Evolutionary conservation across 768 basidiomycete species (phyloP), one percentile per base, ranked within the genome.

Genomic region (Grammothele lineata): DNA sequence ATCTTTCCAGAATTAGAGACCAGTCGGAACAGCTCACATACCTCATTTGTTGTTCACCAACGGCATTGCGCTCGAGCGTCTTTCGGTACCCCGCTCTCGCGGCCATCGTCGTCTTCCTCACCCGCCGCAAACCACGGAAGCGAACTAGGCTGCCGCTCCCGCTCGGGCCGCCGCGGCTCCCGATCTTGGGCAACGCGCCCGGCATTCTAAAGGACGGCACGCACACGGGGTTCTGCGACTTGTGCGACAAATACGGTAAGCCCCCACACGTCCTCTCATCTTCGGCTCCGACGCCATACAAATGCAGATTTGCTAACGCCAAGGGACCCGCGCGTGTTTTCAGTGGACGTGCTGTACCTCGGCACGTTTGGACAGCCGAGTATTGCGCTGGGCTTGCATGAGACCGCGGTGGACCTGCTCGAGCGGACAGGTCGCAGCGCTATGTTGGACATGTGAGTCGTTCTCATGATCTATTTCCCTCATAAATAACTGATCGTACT

Each of bases 261-360:
- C 27, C 8, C 7, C 27, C 21, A 32, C 17, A 12, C 18, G 32
- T 36, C 17, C 9, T 6, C n/a, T n/a, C n/a, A n/a, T n/a, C n/a
- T n/a, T n/a, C n/a, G n/a, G n/a, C n/a, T n/a, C n/a, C n/a, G n/a
- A n/a, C n/a, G n/a, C n/a, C n/a, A n/a, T n/a, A n/a, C n/a, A n/a
- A n/a, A n/a, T n/a, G n/a, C n/a, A n/a, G n/a, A n/a, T n/a, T n/a
- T n/a, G n/a, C n/a, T 15, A n/a, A 32, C 6, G 4, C 15, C 3
- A 21, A 21, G 42, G 22, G 14, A 19, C 22, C 17, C 14, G 27
- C 7, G 8, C 27, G 6, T 8, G 14, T 14, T 24, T 7, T 10
- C 26, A 83, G 86, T 85, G 42, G 76, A 75, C 39, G 66, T 87
- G 55, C 76, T 81, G 0, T 80, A 83, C 56, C 27, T 43, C 14